phyloP scores from a whole-genome alignment of 768 basidiomycete species.

The Strobilomyces dryophilus region DNA sequence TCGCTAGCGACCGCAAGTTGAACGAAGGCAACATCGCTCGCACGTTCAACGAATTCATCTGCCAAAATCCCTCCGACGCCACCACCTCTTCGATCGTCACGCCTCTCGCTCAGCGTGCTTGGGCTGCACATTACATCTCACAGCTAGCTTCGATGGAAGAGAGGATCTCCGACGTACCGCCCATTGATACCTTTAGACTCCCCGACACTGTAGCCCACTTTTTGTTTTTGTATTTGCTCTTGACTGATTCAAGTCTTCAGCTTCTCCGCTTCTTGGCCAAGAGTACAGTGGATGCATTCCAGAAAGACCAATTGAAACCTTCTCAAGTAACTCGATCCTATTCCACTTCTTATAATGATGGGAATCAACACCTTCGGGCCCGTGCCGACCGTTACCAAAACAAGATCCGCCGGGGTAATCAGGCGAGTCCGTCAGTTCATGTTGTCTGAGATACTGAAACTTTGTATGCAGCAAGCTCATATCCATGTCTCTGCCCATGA shows the following conservation, averaged over 20 bases:
- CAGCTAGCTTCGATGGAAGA: slow-evolving; percentile 21
- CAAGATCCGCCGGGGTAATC: slow-evolving; percentile 32
- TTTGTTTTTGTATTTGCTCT: background rate
- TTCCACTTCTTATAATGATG: slow-evolving; percentile 7
- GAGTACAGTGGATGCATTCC: slow-evolving; percentile 22
- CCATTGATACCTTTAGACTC: slow-evolving; percentile 26
- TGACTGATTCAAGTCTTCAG: slow-evolving; percentile 10
- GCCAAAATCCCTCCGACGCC: background rate
- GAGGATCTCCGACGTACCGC: slow-evolving; percentile 17
- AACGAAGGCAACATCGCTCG: slow-evolving; percentile 15
- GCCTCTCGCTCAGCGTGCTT: slow-evolving; percentile 28
- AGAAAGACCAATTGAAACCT: slow-evolving; percentile 26
- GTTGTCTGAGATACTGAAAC: background rate
- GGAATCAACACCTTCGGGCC: slow-evolving; percentile 15
- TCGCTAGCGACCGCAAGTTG: slow-evolving; percentile 9
- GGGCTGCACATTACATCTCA: slow-evolving; percentile 30
- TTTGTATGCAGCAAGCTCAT: slow-evolving; percentile 11
- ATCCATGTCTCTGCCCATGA: slow-evolving; percentile 21
- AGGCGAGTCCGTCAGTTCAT: slow-evolving; percentile 30
- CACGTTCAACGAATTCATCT: slow-evolving; percentile 9
- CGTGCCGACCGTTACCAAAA: slow-evolving; percentile 28
- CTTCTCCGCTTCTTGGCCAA: slow-evolving; percentile 26
- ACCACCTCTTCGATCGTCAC: slow-evolving; percentile 3
- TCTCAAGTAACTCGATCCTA: slow-evolving; percentile 20
- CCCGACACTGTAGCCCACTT: slow-evolving; percentile 15